Base-by-base conservation (phyloP, 2,329 filamentous ascomycete genomes). In the Cladosporium sp. region DNA sequence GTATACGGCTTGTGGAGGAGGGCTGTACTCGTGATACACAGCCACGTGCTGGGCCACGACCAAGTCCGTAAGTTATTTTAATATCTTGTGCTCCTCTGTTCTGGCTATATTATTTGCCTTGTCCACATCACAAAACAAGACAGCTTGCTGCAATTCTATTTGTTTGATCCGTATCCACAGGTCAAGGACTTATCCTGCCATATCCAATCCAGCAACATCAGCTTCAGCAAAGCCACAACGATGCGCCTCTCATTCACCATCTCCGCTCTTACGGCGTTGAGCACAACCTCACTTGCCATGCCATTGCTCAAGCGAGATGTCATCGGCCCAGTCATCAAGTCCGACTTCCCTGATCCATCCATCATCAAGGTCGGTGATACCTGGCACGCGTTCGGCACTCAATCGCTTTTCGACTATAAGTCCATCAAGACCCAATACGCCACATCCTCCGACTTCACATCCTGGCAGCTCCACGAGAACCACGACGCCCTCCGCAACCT, bases 321-420 rank as follows among this genome's bases (percentile, higher is more conserved):
- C 30, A 43, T 28, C 17, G 20, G 19, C 38, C 51, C 67, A 66
- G 8, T 43, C n/a, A 52, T 59, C 28, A n/a, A 17, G 1, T 37
- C 49, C 38, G 56, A 74, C 63, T 75, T 75, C 51, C 67, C 73
- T 2, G 73, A 75, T 61, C 73, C 73, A 5, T 63, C 68, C 2
- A 66, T 74, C 30, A 66, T 74, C 51, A 63, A 66, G 40, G 65
- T 67, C 22, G 67, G 61, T 37, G 61, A 66, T 25, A 71, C 65
- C 1, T 74, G 72, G 71, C 74, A 72, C 55, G 71, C 71, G 12
- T 74, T 72, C 57, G 72, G 63, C 30, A 72, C 72, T 5, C 70
- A 70, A 56, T 70, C 55, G 17, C 38, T 45, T 15, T 63, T 58
- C 54, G 63, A 60, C 51, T 61, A 45, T 58, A 62, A 47, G 30